These are phyloP conservation scores for Fusarium sp. DNA, from an alignment of 2,329 filamentous ascomycete species.

Conservation along the genomic window DNA sequence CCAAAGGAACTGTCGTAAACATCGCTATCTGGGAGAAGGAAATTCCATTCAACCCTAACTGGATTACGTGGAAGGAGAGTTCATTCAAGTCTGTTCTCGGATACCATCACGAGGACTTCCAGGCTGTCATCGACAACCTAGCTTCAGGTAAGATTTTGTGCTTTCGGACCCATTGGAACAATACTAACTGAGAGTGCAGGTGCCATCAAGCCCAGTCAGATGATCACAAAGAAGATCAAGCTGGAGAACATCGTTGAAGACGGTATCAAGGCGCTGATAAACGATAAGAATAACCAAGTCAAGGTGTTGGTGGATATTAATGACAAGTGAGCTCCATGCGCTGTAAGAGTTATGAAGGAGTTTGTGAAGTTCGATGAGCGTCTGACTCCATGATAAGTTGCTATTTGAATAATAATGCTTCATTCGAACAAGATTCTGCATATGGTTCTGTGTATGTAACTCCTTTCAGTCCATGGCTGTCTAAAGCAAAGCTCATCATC, in stretches of 20 bases:
- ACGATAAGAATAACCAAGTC: conserved; percentile 72
- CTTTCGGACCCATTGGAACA: rapidly evolving
- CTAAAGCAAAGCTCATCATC: too few relatives aligned
- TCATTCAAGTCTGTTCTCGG: conserved; percentile 46
- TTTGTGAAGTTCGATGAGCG: background rate
- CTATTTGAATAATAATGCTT: too few relatives aligned
- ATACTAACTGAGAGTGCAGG: conserved; percentile 52
- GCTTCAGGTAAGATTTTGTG: conserved; percentile 20
- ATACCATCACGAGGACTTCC: conserved; percentile 60
- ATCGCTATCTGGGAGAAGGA: conserved; percentile 73
- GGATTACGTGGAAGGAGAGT: conserved; percentile 47
- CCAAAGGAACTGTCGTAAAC: conserved; percentile 71
- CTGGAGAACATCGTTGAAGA: conserved; percentile 69
- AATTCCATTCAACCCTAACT: conserved; percentile 48
- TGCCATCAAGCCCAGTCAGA: conserved; percentile 64
- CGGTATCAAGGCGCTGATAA: conserved; percentile 68
- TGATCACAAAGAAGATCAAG: conserved; percentile 72
- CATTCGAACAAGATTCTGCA: too few relatives aligned
- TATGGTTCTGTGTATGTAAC: too few relatives aligned
- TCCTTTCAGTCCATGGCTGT: too few relatives aligned
- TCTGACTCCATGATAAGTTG: too few relatives aligned
- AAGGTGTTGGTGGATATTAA: conserved; percentile 69
- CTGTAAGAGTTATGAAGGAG: background rate
- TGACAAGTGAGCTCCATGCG: conserved; percentile 19
- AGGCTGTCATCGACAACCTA: conserved; percentile 65